These are phyloP conservation scores for Neurospora sublineolata DNA, from an alignment of 495 filamentous ascomycete genomes.

Conservation along the genomic window DNA sequence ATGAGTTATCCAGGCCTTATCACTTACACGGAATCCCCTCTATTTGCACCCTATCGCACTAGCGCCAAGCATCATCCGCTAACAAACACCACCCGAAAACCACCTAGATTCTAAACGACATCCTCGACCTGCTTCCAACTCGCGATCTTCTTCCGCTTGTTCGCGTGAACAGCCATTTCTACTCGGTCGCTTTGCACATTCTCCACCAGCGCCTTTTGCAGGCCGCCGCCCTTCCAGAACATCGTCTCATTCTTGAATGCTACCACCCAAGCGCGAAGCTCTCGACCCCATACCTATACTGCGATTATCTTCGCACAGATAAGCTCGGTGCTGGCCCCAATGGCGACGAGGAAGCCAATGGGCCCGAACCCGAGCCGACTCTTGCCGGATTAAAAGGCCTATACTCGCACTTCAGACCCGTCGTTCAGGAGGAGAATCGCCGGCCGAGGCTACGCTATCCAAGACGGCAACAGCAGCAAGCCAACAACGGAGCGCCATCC, in stretches of 20 bases:
- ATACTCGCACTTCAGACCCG: slow-evolving; percentile 51
- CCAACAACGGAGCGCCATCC: slow-evolving; percentile 7
- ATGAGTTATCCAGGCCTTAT: not conserved
- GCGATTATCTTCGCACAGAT: slow-evolving; percentile 51
- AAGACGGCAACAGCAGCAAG: slow-evolving; percentile 1
- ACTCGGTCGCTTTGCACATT: slow-evolving; percentile 54
- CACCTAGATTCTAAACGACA: slow-evolving; percentile 60
- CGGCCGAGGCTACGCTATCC: slow-evolving; percentile 24
- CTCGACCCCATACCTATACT: slow-evolving; percentile 56
- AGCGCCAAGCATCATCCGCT: not conserved
- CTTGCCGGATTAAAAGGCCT: slow-evolving; percentile 23
- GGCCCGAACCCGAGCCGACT: slow-evolving; percentile 3
- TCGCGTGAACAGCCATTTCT: slow-evolving; percentile 53
- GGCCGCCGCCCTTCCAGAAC: slow-evolving; percentile 44
- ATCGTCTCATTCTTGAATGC: slow-evolving; percentile 63
- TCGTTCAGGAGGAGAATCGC: slow-evolving; percentile 33
- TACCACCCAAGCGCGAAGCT: slow-evolving; percentile 62
- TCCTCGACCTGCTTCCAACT: slow-evolving; percentile 51
- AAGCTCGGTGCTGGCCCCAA: slow-evolving; percentile 34
- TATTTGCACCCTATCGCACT: not conserved
- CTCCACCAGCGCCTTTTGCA: slow-evolving; percentile 52
- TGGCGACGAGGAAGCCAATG: slow-evolving; percentile 19
- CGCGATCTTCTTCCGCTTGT: slow-evolving; percentile 47
- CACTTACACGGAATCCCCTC: not conserved
- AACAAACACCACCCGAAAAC: slow-evolving; percentile 2